These are phyloP conservation scores for Rhizophagus sp. DNA, from an alignment of 192 early-diverging fungal species.

Conservation along the genomic window DNA sequence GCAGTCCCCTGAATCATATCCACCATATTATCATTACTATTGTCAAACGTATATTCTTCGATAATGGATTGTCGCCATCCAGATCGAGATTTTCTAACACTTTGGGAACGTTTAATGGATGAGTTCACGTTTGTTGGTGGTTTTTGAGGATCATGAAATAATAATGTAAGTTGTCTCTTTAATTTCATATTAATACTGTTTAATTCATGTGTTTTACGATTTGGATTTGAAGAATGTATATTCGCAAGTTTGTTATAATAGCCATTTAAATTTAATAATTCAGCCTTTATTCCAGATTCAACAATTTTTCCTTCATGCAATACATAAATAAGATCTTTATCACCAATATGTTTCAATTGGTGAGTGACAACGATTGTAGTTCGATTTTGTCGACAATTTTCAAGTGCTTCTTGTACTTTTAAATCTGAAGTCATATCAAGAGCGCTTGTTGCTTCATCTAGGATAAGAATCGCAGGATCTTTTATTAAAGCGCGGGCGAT, in stretches of 20 bases:
- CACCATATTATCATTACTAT: not conserved
- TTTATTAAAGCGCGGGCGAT: constrained; percentile 66
- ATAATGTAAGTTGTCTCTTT: not conserved
- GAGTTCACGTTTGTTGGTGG: not conserved
- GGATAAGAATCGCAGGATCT: constrained; percentile 61
- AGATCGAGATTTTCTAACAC: not conserved
- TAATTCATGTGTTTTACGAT: constrained; percentile 12
- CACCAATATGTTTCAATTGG: constrained; percentile 53
- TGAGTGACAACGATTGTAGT: constrained; percentile 65
- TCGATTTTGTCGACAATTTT: constrained; percentile 34
- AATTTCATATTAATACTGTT: not conserved
- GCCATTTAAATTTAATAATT: constrained; percentile 26
- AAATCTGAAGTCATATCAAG: constrained; percentile 36
- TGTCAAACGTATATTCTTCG: not conserved
- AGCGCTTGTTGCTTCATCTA: constrained; percentile 41
- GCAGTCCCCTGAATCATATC: constrained; percentile 10
- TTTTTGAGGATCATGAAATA: not conserved
- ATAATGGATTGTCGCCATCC: not conserved
- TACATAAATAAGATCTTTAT: constrained; percentile 48
- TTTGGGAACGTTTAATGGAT: not conserved
- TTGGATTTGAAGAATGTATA: not conserved
- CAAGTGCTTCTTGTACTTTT: constrained; percentile 40
- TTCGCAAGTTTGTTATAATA: constrained; percentile 11
- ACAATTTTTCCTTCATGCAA: constrained; percentile 46
- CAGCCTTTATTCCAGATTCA: constrained; percentile 32